Evolutionary conservation across 345 rosid genomes (phyloP), one percentile per base, ranked within the genome.

Genomic region (Aurinia saxatilis): DNA sequence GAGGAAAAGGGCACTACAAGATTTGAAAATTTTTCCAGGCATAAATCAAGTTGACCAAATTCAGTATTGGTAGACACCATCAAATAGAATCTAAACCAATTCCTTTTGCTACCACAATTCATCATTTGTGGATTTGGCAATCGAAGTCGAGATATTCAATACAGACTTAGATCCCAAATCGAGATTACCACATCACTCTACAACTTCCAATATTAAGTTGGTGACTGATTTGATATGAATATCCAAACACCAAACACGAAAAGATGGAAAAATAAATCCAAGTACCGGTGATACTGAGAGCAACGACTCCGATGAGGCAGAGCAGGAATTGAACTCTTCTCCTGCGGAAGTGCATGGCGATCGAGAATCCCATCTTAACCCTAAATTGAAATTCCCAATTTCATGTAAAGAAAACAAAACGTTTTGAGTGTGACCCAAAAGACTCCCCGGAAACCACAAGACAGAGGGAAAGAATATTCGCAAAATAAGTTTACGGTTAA

Each of bases 231-330:
- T 50, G 2, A 49, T 35, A 47, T 3, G 7, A 46, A 33, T 18
- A 46, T 27, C 47, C 16, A 45, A 51, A 31, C 1, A 34, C 6
- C 0, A 17, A 27, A 44, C 7, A 19, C 12, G 30, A 63, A 42
- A 13, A 40, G 29, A 54, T 48, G 39, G 58, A 29, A 27, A 15
- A 10, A 11, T n/a, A n/a, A 33, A 16, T 40, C 8, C 5, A 56
- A 55, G 60, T 75, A 88, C 98, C 95, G 42, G 87, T 71, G 67
- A 86, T 67, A 53, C 98, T 83, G 48, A 91, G 96, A 55, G 64
- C 68, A 58, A 83, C 31, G 72, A 86, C 44, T 48, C 89, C 96
- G 45, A 58, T 73, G 35, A 80, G 62, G 65, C 75, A 29, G 74
- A 81, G 48, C 5, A 84, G 65, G 64, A 89, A 37, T 49, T 59